These are phyloP conservation scores for Wickerhamiella brachini DNA, from an alignment of 805 yeast genomes.

Conservation along the genomic window DNA sequence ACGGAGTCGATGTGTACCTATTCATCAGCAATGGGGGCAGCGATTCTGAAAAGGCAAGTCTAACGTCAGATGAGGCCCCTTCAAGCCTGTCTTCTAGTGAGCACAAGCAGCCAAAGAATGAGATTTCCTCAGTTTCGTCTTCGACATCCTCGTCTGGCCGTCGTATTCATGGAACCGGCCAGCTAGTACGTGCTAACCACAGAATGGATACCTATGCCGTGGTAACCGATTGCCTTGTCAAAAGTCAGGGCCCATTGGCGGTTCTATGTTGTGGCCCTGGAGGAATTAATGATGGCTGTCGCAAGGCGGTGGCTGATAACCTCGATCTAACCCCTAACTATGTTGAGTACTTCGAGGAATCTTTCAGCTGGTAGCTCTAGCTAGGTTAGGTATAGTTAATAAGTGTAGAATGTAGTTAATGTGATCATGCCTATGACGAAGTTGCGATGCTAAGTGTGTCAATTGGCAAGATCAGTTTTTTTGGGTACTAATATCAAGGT, in stretches of 20 bases:
- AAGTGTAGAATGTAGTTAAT: too few species aligned
- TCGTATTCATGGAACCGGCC: neutral
- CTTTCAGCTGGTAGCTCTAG: conserved; percentile 55
- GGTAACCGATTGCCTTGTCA: conserved; percentile 25
- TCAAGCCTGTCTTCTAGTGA: neutral
- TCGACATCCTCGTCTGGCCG: neutral
- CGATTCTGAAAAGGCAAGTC: neutral
- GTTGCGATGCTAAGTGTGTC: too few species aligned
- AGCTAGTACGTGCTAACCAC: neutral
- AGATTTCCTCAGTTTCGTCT: neutral
- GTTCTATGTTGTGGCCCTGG: conserved; percentile 53
- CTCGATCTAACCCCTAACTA: conserved; percentile 31
- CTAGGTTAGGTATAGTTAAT: too few species aligned
- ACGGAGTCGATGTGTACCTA: conserved; percentile 5
- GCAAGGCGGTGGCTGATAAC: conserved; percentile 34
- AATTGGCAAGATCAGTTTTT: too few species aligned
- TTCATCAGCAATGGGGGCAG: neutral
- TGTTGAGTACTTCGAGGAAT: conserved; percentile 55
- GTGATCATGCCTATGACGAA: too few species aligned
- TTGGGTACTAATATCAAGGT: too few species aligned
- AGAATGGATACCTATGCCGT: conserved; percentile 32
- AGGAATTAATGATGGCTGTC: conserved; percentile 40
- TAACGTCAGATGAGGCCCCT: neutral
- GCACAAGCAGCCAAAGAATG: neutral
- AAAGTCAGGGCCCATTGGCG: conserved; percentile 32